Evolutionary conservation across 2,329 filamentous ascomycete genomes (phyloP), one percentile per base, ranked within the genome.

Genomic region (Colletotrichum chlorophyti): DNA sequence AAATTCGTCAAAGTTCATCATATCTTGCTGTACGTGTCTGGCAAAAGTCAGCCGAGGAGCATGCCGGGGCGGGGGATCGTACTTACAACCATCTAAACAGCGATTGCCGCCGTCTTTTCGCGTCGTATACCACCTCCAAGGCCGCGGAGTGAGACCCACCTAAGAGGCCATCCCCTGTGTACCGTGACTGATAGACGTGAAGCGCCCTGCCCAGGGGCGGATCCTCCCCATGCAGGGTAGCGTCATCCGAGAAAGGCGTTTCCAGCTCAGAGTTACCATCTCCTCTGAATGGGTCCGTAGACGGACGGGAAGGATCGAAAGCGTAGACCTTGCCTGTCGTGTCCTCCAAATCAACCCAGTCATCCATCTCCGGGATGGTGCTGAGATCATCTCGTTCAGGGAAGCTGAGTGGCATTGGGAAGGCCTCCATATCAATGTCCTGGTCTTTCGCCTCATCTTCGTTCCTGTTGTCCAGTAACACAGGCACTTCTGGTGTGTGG

Each of bases 31-130:
- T 17, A 78, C 58, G 58, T 79, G 73, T 2, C 73, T 75, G 11
- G 3, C 9, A 4, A 1, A 23, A 4, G 45, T 70, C 29, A 72
- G 64, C n/a, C n/a, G 6, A 5, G 12, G 9, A 17, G 27, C 7
- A 15, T 0, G 3, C 7, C n/a, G n/a, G 7, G 24, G 6, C 2
- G 26, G 4, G 3, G 11, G 3, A n/a, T 12, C 8, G 6, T 1
- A 67, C 68, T 54, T 47, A 75, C 70, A 79, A 70, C 76, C 77
- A 80, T 62, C 71, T 71, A 41, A 77, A 79, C 0, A 79, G 60
- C 8, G 74, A 68, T 11, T 72, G 68, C 4, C 65, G 66, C 26
- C 66, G 68, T 5, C 63, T 67, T 41, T 65, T 68, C 4, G 67
- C 52, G 17, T 74, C 72, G 23, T 76, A 69, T 0, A 77, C 62